Evolutionary conservation across 2,329 filamentous ascomycete species (phyloP), one percentile per base, ranked within the genome.

Genomic region (Escovopsis sp.): DNA sequence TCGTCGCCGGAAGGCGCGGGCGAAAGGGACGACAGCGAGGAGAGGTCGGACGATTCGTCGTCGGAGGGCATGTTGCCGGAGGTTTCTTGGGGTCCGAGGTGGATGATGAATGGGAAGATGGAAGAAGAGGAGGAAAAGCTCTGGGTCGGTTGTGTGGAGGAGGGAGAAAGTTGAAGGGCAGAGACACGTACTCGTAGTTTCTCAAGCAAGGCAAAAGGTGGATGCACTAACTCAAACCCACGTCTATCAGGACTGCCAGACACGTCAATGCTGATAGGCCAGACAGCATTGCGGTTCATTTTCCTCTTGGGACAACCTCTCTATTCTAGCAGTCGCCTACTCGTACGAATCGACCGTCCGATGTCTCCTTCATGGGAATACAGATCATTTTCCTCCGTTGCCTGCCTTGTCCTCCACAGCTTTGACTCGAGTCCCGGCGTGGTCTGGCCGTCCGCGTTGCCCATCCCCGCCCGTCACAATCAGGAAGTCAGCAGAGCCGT

Each of bases 31-130:
- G 70, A 72, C 40, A 72, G 53, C 30, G 73, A 77, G 37, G 77
- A 79, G 43, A 81, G 67, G 43, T 79, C 75, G 35, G 75, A 80
- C 43, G 72, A 76, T 48, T 78, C 74, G 56, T 76, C 72, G 51
- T 73, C 73, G 44, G 72, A 64, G 46, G 74, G 63, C 72, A 76
- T 76, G 57, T 31, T 41, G 43, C 57, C 67, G 52, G 48, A 42
- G 27, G 27, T 29, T 3, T 8, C 11, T 8, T 9, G 27, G 27
- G 11, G 27, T 9, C 27, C 27, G 27, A 9, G 27, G 5, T 11
- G 27, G 20, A 20, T 30, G 4, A 30, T 30, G 27, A 8, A 30
- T 9, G 27, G 27, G 9, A 9, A 30, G 27, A 20, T 20, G 20
- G 20, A 20, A 20, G 20, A 20, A 20, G 20, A 20, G 6, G 20